These are phyloP conservation scores for Penicillium subrubescens DNA, from an alignment of 495 filamentous ascomycete species.

Conservation along the genomic window DNA sequence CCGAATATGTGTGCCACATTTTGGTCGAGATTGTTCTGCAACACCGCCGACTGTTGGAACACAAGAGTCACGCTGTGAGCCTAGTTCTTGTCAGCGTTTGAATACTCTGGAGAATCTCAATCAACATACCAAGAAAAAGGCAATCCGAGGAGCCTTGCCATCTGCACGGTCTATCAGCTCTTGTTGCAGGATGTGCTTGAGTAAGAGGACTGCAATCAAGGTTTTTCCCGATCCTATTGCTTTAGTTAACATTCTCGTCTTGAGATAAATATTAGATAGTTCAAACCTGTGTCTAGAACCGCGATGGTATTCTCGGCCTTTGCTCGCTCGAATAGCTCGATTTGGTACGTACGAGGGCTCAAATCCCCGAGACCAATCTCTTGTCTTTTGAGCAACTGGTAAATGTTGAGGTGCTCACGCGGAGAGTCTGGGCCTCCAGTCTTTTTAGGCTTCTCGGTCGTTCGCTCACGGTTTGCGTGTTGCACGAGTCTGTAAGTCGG, in stretches of 20 bases:
- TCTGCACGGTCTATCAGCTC: constrained; percentile 71
- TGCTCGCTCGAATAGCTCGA: constrained; percentile 88
- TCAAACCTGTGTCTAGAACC: constrained; percentile 85
- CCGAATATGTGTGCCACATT: constrained; percentile 80
- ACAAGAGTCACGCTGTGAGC: constrained; percentile 88
- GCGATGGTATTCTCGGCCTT: constrained; percentile 89
- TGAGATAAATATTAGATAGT: neutral
- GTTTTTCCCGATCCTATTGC: constrained; percentile 91
- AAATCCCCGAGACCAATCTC: constrained; percentile 51
- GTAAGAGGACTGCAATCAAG: constrained; percentile 84
- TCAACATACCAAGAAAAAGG: constrained; percentile 76
- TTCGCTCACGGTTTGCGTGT: constrained; percentile 36
- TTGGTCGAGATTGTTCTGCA: constrained; percentile 82
- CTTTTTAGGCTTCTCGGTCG: constrained; percentile 30
- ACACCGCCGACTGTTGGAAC: constrained; percentile 84
- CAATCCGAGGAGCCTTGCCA: constrained; percentile 63
- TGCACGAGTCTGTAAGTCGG: constrained; percentile 40
- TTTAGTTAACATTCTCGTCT: neutral
- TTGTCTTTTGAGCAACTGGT: constrained; percentile 46
- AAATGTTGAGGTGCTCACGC: constrained; percentile 39
- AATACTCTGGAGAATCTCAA: neutral
- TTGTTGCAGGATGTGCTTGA: constrained; percentile 74
- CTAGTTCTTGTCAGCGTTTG: constrained; percentile 35
- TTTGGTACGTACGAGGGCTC: constrained; percentile 85
- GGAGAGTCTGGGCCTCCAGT: neutral